Conservation (phyloP, 768 basidiomycete species). For the Lactifluus volemus region DNA sequence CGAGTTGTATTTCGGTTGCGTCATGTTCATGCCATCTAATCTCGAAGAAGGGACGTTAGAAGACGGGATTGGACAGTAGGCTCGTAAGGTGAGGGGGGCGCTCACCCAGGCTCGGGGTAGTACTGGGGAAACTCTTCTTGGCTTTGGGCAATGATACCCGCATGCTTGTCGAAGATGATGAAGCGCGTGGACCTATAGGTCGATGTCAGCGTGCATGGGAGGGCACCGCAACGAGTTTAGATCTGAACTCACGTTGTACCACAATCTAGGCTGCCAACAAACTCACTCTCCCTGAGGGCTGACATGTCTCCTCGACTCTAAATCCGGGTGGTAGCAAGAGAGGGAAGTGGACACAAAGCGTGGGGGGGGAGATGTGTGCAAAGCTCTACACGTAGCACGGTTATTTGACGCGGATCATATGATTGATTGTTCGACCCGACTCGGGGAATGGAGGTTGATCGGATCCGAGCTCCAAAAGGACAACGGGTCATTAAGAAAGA, state of each 20-base stretch:
- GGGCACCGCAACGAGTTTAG: background rate
- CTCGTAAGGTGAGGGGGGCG: background rate
- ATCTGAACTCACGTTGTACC: constrained; percentile 73
- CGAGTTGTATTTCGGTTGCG: constrained; percentile 68
- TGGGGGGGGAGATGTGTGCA: background rate
- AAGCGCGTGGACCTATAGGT: constrained; percentile 72
- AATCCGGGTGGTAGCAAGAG: background rate
- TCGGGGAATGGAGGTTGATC: background rate
- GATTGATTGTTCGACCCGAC: background rate
- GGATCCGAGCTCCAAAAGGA: background rate
- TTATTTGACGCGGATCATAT: constrained; percentile 12
- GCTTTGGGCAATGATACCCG: constrained; percentile 79
- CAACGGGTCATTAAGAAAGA: too few species aligned
- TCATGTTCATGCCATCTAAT: constrained; percentile 94
- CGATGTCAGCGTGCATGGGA: background rate
- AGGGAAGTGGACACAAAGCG: background rate
- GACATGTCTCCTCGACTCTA: constrained; percentile 22
- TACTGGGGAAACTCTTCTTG: constrained; percentile 94
- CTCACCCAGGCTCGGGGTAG: constrained; percentile 76
- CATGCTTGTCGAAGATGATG: constrained; percentile 82
- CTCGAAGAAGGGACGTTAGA: background rate
- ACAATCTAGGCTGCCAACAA: constrained; percentile 89
- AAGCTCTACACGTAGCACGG: background rate
- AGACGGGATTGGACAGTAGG: background rate
- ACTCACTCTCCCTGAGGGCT: constrained; percentile 55